A percentile compares a stretch with the other conserved stretches of the same genome.
These are phyloP conservation scores for Mycena alexandri DNA, from an alignment of 768 basidiomycete species.

Conservation along the genomic window DNA sequence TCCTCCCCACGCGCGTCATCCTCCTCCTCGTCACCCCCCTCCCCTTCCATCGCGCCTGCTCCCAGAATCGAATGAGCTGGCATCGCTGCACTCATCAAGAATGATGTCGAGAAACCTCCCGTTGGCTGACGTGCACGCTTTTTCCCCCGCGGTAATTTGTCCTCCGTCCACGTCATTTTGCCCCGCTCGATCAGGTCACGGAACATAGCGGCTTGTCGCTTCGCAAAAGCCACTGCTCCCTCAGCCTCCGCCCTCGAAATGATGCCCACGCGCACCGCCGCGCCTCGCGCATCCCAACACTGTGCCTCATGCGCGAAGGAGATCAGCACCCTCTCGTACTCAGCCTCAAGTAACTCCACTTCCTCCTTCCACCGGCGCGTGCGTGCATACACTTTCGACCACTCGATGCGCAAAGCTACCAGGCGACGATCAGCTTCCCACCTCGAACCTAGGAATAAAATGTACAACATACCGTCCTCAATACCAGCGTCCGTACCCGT, in stretches of 20 bases:
- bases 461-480: conserved; percentile 10
- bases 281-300: conserved; percentile 15
- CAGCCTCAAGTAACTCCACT: conserved; percentile 20
- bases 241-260: background rate
- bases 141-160: background rate
- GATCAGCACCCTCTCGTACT: background rate
- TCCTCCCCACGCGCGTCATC: background rate
- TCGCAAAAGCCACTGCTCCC: background rate
- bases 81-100: too few species aligned
- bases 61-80: too few species aligned
- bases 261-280: background rate
- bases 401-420: conserved; percentile 26
- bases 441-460: background rate
- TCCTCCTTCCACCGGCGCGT: conserved; percentile 27
- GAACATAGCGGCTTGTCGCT: background rate
- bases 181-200: background rate
- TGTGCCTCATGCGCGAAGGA: conserved; percentile 26
- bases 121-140: background rate
- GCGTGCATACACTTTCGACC: conserved; percentile 16
- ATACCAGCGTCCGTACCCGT: conserved; percentile 5
- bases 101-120: too few species aligned
- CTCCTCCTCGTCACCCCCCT: background rate
- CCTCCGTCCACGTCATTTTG: background rate
- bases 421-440: background rate
- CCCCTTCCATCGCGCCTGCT: background rate